Conservation (phyloP, 2,329 filamentous ascomycete genomes). For the Oidium heveae region DNA sequence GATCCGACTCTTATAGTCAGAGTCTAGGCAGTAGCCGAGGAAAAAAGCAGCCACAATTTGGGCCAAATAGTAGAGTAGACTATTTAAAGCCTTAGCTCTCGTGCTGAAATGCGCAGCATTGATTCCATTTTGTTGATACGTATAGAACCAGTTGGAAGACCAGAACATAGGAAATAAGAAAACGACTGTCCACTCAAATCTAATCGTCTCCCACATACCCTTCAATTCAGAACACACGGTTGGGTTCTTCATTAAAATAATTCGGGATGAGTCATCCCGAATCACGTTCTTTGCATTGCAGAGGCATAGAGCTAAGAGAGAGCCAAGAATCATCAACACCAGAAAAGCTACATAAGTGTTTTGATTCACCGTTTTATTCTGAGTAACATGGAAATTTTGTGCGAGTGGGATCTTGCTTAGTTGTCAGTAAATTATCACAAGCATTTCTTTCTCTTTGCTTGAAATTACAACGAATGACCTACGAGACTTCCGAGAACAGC, state of each 20-base stretch:
- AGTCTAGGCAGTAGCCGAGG: conserved; percentile 49
- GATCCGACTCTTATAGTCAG: conserved; percentile 30
- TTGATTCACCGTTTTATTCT: conserved; percentile 29
- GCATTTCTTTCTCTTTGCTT: too few relatives aligned
- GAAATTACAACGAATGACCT: conserved; percentile 6
- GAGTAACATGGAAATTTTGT: conserved; percentile 38
- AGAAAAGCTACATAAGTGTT: conserved; percentile 80
- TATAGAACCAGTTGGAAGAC: conserved; percentile 57
- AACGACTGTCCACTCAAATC: conserved; percentile 45
- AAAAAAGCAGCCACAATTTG: conserved; percentile 55
- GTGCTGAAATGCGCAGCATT: conserved; percentile 48
- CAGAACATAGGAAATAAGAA: conserved; percentile 64
- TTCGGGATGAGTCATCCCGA: conserved; percentile 50
- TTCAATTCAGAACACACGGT: conserved; percentile 57
- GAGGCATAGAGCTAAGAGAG: conserved; percentile 40
- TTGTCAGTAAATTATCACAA: too few relatives aligned
- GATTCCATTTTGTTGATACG: conserved; percentile 53
- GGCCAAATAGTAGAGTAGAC: conserved; percentile 50
- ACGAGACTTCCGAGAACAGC: conserved; percentile 58
- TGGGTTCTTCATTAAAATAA: conserved; percentile 79
- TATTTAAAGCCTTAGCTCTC: conserved; percentile 50
- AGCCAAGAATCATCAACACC: conserved; percentile 53
- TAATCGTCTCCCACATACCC: conserved; percentile 50
- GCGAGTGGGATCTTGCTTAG: conserved; percentile 37
- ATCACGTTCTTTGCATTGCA: conserved; percentile 47